These are phyloP conservation scores for Gyromitra esculenta DNA, from an alignment of 2,329 filamentous ascomycete species.

Conservation along the genomic window DNA sequence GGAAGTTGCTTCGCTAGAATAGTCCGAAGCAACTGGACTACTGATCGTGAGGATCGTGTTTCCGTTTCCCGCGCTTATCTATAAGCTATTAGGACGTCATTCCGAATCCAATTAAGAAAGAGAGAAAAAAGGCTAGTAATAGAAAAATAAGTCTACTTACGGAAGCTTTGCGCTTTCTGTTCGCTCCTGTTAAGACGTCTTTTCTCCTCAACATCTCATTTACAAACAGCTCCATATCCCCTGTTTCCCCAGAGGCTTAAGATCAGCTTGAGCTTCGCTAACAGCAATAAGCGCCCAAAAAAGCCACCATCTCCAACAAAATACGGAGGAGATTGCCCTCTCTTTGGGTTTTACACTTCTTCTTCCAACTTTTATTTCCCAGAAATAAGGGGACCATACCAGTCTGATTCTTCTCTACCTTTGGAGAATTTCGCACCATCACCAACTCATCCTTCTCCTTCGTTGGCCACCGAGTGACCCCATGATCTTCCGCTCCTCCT, in stretches of 20 bases:
- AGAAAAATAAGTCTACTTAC: constrained; percentile 24
- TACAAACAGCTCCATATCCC: constrained; percentile 36
- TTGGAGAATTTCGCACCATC: constrained; percentile 2
- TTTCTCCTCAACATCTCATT: constrained; percentile 47
- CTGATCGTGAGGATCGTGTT: constrained; percentile 30
- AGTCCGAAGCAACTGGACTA: constrained; percentile 40
- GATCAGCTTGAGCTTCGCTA: constrained; percentile 27
- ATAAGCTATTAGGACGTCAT: constrained; percentile 28
- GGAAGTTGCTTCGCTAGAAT: constrained; percentile 45
- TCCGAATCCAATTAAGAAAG: background rate
- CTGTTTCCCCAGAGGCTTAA: constrained; percentile 7
- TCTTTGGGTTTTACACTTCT: background rate
- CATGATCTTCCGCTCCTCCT: constrained; percentile 6
- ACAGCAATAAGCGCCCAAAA: constrained; percentile 21
- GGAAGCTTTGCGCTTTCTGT: constrained; percentile 50
- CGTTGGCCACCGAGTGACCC: constrained; percentile 20
- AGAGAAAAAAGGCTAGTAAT: background rate
- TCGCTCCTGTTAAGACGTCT: constrained; percentile 25
- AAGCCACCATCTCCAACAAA: background rate
- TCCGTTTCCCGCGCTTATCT: constrained; percentile 32
- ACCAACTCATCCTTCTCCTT: constrained; percentile 11
- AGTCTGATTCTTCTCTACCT: constrained; percentile 25
- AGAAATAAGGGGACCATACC: constrained; percentile 34
- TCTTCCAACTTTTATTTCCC: background rate
- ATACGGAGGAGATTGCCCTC: background rate